Evolutionary conservation across 345 rosid species (phyloP).

Genomic region (Turritis glabra): DNA sequence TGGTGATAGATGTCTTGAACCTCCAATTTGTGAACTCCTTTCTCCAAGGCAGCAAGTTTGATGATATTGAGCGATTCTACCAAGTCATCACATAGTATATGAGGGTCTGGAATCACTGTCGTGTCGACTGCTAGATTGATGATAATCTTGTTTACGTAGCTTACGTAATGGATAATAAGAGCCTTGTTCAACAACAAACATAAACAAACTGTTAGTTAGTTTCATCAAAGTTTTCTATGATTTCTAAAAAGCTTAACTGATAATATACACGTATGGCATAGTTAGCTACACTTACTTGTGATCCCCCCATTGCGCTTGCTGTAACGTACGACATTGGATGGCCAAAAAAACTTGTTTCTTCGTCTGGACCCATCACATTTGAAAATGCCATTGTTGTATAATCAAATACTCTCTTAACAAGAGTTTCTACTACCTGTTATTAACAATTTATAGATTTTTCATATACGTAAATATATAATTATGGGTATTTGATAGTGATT

Average conservation of each 20-base stretch:
- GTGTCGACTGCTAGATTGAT: constrained; percentile 61
- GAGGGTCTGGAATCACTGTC: constrained; percentile 59
- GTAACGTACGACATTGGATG: constrained; percentile 56
- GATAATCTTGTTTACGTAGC: constrained; percentile 57
- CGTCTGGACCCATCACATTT: constrained; percentile 51
- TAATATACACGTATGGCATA: background rate
- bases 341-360: constrained; percentile 53
- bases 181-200: constrained; percentile 66
- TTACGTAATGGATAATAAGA: constrained; percentile 62
- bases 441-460: background rate
- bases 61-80: constrained; percentile 52
- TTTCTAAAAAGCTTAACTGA: background rate
- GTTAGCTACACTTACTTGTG: constrained; percentile 44
- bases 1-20: background rate
- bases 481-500: background rate
- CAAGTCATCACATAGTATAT: constrained; percentile 51
- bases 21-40: constrained; percentile 3
- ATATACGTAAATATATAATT: background rate
- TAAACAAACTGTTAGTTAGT: background rate
- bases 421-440: constrained; percentile 33
- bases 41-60: constrained; percentile 39
- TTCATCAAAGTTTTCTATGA: background rate
- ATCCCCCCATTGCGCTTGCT: constrained; percentile 51
- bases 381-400: constrained; percentile 53
- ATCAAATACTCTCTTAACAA: constrained; percentile 34